Base-by-base conservation (phyloP, 495 filamentous ascomycete species). In the Pyrenula massariospora region DNA sequence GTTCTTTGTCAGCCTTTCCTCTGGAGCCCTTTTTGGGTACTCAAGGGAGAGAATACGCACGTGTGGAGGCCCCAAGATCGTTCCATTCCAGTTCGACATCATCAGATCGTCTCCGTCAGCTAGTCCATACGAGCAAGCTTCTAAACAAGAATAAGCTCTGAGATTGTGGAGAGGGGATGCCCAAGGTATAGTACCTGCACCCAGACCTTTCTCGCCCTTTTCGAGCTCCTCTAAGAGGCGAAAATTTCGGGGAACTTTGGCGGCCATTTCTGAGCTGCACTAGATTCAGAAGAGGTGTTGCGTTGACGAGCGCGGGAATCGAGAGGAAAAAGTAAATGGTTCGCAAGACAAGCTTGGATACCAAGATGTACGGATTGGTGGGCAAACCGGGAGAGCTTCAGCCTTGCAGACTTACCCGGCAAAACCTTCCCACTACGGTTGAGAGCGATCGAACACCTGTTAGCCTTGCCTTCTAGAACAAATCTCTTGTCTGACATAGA, bases 21-120 rank as follows among this genome's bases (percentile, higher is more conserved):
- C n/a, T n/a, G n/a, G n/a, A n/a, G n/a, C n/a, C n/a, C n/a, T n/a
- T n/a, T n/a, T 10, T n/a, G 47, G 52, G 53, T 55, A 15, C 47
- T 10, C 53, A 15, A 20, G 36, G 23, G n/a, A 47, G n/a, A 54
- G 20, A 54, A 22, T 31, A 77, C 85, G 60, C 75, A 96, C 93
- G 68, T 98, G 94, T 63, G 94, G 93, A 62, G 93, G 93, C 0
- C 93, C 93, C 52, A 96, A 83, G 61, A 98, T 96, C 0, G 93
- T 97, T 54, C 90, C 93, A 61, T 94, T 95, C 93, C 93, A 98
- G 80, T 96, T 89, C 58, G 88, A 89, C 91, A 98, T 95, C 72
- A 91, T 83, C 63, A 96, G 81, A 64, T 98, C 93, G 65, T 96
- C 92, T 23, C 89, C 88, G 71, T 97, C 89, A 55, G 88, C 88